A percentile compares a stretch with the other conserved stretches of the same genome.
phyloP scores from a whole-genome alignment of 2,329 filamentous ascomycete species.

The Magnaporthiopsis rhizophila region DNA sequence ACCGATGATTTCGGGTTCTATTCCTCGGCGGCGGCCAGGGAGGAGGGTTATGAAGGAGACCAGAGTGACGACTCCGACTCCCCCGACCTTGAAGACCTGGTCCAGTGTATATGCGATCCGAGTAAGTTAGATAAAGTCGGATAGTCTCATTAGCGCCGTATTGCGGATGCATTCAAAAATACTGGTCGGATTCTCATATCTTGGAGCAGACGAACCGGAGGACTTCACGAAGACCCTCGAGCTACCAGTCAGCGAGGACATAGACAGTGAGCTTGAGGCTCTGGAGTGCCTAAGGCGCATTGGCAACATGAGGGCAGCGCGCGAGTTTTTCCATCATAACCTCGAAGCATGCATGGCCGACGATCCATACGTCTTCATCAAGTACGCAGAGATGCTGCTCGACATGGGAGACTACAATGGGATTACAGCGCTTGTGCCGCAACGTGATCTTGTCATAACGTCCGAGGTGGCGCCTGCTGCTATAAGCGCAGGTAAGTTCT shows the following conservation, averaged over 20 bases:
- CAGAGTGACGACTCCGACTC: too few relatives aligned
- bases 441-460: not conserved
- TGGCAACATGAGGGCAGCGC: conserved; percentile 29
- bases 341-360: conserved; percentile 15
- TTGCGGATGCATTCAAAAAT: too few relatives aligned
- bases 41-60: too few relatives aligned
- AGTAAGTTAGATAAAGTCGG: too few relatives aligned
- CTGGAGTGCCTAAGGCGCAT: conserved; percentile 19
- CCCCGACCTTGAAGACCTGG: too few relatives aligned
- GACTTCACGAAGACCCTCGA: conserved; percentile 18
- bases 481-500: too few relatives aligned
- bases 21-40: too few relatives aligned
- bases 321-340: conserved; percentile 36
- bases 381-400: conserved; percentile 20
- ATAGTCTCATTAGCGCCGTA: too few relatives aligned
- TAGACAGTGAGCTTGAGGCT: conserved; percentile 18
- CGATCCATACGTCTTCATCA: conserved; percentile 18
- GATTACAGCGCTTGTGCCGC: not conserved
- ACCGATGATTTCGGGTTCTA: too few relatives aligned
- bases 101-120: too few relatives aligned
- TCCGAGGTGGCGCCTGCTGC: too few relatives aligned
- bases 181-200: too few relatives aligned
- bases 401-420: conserved; percentile 19
- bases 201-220: not conserved
- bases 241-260: conserved; percentile 16